Evolutionary conservation across 2,329 filamentous ascomycete genomes (phyloP).

Genomic region (Nemania diffusa): DNA sequence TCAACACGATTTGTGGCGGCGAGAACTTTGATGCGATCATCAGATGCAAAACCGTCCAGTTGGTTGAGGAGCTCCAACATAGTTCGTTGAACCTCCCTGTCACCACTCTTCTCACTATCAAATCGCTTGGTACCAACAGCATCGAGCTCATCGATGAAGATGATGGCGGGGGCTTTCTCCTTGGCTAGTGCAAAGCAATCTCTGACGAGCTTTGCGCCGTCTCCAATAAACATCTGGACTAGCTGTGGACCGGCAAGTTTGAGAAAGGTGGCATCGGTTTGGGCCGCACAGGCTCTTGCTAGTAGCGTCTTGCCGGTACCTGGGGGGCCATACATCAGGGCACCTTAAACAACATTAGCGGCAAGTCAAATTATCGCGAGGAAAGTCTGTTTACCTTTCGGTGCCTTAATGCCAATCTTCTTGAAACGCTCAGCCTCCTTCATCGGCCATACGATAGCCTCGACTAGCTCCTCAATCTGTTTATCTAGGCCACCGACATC

Average conservation of each 20-base stretch:
- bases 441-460: constrained; percentile 99
- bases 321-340: constrained; percentile 95
- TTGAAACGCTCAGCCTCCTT: constrained; percentile 99
- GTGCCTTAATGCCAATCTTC: constrained; percentile 99
- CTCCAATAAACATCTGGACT: constrained; percentile 99
- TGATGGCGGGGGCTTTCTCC: constrained; percentile 98
- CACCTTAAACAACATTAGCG: constrained; percentile 66
- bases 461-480: constrained; percentile 98
- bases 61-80: constrained; percentile 99
- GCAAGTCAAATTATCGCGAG: constrained; percentile 17
- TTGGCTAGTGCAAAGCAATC: constrained; percentile 98
- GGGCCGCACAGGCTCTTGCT: constrained; percentile 93
- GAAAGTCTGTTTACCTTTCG: constrained; percentile 76
- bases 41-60: constrained; percentile 95
- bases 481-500: constrained; percentile 98
- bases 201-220: constrained; percentile 95
- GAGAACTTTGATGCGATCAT: constrained; percentile 95
- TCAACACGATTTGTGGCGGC: constrained; percentile 95
- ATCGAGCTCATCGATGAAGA: constrained; percentile 99
- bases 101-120: constrained; percentile 97
- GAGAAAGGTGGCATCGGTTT: constrained; percentile 98
- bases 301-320: constrained; percentile 92
- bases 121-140: constrained; percentile 99
- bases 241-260: constrained; percentile 97
- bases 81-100: constrained; percentile 96